Evolutionary conservation across 139 green algal species (phyloP).

Genomic region (Eudorina sp.): DNA sequence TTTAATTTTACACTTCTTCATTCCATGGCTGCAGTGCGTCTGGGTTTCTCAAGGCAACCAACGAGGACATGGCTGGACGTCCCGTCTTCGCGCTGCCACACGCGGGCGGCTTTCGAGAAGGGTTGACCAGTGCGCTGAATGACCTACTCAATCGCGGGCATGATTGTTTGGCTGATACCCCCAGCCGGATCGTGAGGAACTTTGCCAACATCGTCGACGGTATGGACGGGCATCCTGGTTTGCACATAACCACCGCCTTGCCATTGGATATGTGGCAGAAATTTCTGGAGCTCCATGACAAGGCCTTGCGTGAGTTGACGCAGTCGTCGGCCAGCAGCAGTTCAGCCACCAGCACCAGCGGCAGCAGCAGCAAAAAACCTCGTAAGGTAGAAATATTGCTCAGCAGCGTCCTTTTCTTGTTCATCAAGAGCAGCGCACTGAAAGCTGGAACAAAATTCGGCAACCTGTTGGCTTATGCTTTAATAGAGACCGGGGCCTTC

Average conservation of each 20-base stretch:
- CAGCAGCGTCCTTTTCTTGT: not conserved
- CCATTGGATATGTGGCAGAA: not conserved
- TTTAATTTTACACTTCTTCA: too few relatives aligned
- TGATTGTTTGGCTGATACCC: too few relatives aligned
- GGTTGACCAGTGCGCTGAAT: too few relatives aligned
- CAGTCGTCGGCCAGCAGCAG: not conserved
- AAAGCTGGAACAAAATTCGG: not conserved
- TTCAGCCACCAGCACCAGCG: too few relatives aligned
- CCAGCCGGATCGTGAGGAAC: too few relatives aligned
- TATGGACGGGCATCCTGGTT: not conserved
- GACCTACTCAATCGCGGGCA: too few relatives aligned
- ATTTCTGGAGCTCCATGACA: not conserved
- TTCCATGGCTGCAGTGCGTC: too few relatives aligned
- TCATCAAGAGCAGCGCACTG: constrained; percentile 8
- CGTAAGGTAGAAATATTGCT: not conserved
- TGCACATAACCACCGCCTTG: not conserved
- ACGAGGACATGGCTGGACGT: too few relatives aligned
- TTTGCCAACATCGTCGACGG: not conserved
- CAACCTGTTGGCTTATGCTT: not conserved
- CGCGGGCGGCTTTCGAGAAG: too few relatives aligned
- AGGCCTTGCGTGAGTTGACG: not conserved
- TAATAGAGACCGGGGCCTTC: not conserved
- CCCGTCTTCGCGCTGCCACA: too few relatives aligned
- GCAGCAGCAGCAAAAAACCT: not conserved
- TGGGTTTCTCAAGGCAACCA: too few relatives aligned